Evolutionary conservation across 768 basidiomycete species (phyloP).

Genomic region (Omphalotus guepiniiformis): DNA sequence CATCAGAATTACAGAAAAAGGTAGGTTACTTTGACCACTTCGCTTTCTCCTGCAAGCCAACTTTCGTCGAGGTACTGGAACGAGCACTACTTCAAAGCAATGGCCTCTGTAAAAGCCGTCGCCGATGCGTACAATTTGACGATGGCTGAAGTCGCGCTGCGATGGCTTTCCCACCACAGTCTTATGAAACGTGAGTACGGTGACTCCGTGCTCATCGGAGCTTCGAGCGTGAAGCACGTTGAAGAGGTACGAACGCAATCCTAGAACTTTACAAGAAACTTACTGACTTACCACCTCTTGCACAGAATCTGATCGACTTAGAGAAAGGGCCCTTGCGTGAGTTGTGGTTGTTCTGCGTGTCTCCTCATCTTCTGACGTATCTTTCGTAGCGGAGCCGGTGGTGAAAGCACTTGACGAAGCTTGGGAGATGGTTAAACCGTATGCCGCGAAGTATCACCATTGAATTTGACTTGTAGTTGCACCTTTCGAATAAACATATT

Average conservation of each 20-base stretch:
- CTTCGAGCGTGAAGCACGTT: slow-evolving; percentile 35
- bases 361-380: not conserved
- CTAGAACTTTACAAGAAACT: not conserved
- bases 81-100: slow-evolving; percentile 45
- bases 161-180: slow-evolving; percentile 63
- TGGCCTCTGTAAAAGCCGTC: slow-evolving; percentile 38
- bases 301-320: slow-evolving; percentile 6
- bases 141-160: slow-evolving; percentile 50
- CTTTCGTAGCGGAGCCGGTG: not conserved
- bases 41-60: not conserved
- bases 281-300: not conserved
- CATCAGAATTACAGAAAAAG: slow-evolving; percentile 35
- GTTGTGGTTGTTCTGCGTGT: not conserved
- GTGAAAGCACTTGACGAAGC: not conserved
- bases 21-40: slow-evolving; percentile 28
- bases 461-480: not conserved
- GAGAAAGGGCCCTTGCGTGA: slow-evolving; percentile 7
- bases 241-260: not conserved
- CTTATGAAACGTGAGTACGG: slow-evolving; percentile 41
- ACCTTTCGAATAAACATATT: slow-evolving; percentile 11
- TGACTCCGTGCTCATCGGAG: slow-evolving; percentile 59
- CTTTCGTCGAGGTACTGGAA: slow-evolving; percentile 45
- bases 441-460: not conserved
- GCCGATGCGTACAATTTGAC: slow-evolving; percentile 43
- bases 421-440: not conserved